Evolutionary conservation across 2,329 filamentous ascomycete genomes (phyloP), one percentile per base, ranked within the genome.

Genomic region (Ascochyta clinopodiicola): DNA sequence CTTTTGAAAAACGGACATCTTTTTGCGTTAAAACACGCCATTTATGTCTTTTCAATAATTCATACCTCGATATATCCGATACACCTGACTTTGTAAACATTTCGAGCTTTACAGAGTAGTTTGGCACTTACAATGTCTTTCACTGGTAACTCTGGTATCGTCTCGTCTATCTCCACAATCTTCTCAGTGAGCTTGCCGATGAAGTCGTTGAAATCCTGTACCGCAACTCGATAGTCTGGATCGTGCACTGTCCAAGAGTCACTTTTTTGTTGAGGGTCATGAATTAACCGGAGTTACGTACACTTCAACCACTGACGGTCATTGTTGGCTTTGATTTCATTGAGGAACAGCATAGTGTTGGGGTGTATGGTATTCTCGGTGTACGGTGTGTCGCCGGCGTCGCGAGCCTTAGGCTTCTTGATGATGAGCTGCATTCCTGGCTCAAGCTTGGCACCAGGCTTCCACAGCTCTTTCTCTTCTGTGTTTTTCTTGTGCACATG

Each of bases 151-250:
- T 96, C 92, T 0, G 93, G 93, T 37, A 96, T 86, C 1, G 92
- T 96, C 51, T 89, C 86, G 71, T 97, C 93, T 35, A 83, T 81
- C 55, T 88, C 86, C 19, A 84, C 84, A 49, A 96, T 82, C 58
- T 86, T 88, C 57, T 88, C 81, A 1, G 89, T 90, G 35, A 95
- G 80, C 9, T 80, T 80, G 63, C 90, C 88, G 32, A 95, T 85
- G 68, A 93, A 96, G 1, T 86, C 84, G 43, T 91, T 86, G 83
- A 91, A 96, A 72, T 96, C 92, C 56, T 89, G 88, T 54, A 92
- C 84, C 1, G 92, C 86, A 50, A 87, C 82, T 56, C 92, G 85
- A 72, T 90, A 96, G 66, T 96, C 90, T 39, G 83, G 82, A 73
- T 96, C 91, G 72, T 95, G 86, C 67, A 86, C 91, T 95, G 51